A percentile compares a stretch with the other conserved stretches of the same genome.
Conservation (phyloP, 768 basidiomycete genomes). For the Amanita muscaria region DNA sequence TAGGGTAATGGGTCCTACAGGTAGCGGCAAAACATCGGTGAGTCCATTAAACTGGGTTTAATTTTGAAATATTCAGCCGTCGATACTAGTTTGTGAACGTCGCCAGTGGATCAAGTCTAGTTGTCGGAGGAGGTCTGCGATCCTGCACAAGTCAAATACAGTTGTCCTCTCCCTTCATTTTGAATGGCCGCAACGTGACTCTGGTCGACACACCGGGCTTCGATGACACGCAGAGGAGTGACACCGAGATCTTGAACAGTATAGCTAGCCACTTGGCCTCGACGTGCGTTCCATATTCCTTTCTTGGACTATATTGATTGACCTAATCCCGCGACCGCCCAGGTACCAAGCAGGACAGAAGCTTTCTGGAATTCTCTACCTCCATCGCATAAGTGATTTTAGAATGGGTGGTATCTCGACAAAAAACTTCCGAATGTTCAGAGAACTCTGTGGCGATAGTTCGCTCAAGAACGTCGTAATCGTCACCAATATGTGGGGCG, state of each 20-base stretch:
- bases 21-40: no score
- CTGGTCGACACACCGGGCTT: constrained; percentile 57
- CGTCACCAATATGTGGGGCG: constrained; percentile 45
- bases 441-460: constrained; percentile 36
- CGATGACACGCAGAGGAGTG: constrained; percentile 42
- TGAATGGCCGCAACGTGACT: constrained; percentile 33
- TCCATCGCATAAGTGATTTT: constrained; percentile 33
- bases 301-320: no score
- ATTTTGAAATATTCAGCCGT: no score
- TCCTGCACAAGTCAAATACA: constrained; percentile 45
- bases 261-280: constrained; percentile 33
- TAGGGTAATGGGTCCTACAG: no score
- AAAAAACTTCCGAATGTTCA: constrained; percentile 38
- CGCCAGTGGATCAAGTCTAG: constrained; percentile 38
- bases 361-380: constrained; percentile 32
- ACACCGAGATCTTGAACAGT: constrained; percentile 39
- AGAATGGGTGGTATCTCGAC: constrained; percentile 30
- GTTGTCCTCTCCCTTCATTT: constrained; percentile 30
- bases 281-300: constrained; percentile 17
- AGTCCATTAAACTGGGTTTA: no score
- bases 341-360: constrained; percentile 10
- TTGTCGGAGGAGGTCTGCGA: constrained; percentile 35
- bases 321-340: no score
- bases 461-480: constrained; percentile 36
- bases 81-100: constrained; percentile 56